Evolutionary conservation across 2,329 filamentous ascomycete genomes (phyloP), one percentile per base, ranked within the genome.

Genomic region (Fusarium devonianum): DNA sequence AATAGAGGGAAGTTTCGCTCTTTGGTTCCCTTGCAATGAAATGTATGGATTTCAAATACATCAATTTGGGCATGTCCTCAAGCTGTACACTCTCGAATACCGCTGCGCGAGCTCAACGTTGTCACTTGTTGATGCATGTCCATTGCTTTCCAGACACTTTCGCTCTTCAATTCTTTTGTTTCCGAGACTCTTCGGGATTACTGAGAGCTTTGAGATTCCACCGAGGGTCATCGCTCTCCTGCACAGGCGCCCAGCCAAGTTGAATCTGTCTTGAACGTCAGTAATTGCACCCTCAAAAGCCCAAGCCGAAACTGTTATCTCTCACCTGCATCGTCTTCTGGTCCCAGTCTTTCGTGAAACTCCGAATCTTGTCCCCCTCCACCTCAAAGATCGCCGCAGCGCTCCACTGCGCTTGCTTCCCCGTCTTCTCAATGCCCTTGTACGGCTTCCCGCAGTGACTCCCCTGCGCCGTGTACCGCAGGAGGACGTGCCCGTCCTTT

Each of bases 331-430:
- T 54, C 23, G 49, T 48, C 23, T 57, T 58, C 13, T 54, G 53
- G 30, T 49, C 45, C 35, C 42, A 57, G 11, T 58, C 56, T 16
- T 58, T 55, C 2, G 56, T 58, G 11, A 58, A 57, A 5, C 45
- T 49, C 13, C 35, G 44, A 3, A 58, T 58, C 33, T 42, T 54
- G 3, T 54, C 48, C 16, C 34, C 52, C 29, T 59, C 59, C 12
- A 64, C 58, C 43, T 65, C 60, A 18, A 65, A 64, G 12, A 64
- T 65, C 2, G 60, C 56, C 2, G 58, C 49, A 7, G 56, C 56
- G 22, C 43, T 32, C 45, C 60, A 62, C 33, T 38, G 35, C 4
- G 62, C 57, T 35, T 60, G 52, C 21, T 25, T 45, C 5, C 60
- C 55, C 23, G 55, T 60, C 22, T 49, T 53, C 11, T 26, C 26